Evolutionary conservation across 805 yeast genomes (phyloP), one percentile per base, ranked within the genome.

Genomic region (Candida fluviatilis): DNA sequence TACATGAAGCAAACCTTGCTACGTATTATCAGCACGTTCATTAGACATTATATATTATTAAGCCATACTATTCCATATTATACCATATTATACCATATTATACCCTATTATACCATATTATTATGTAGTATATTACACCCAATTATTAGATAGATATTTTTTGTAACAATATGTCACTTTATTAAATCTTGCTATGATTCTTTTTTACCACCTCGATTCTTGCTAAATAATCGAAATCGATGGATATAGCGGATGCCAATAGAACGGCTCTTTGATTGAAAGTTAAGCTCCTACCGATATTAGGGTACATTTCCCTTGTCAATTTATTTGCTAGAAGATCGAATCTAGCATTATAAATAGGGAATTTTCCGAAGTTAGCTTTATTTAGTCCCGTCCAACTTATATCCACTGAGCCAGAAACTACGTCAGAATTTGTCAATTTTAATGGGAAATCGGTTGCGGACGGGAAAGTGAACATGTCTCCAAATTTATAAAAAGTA

Each of bases 191-290:
- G n/a, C n/a, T n/a, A n/a, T n/a, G n/a, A 5, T 6, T 26, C 13
- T 26, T 26, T 13, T 12, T 26, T 13, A 26, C 7, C 6, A 26
- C 29, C n/a, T 26, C 35, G 5, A 16, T 18, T 57, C 98, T 75
- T n/a, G 96, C 86, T 60, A 93, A 93, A 63, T 89, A 93, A 62
- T 93, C 99, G 60, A 88, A 93, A 60, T 93, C 99, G 43, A 93
- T 83, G 41, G 95, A 83, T 1, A 93, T 82, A 0, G 97, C 95
- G 42, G 84, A 84, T 0, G 88, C 95, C 39, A 93, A 68, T 57
- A 93, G 53, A 1, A 90, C 79, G 0, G 96, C 96, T 47, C 95
- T 75, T 59, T 93, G 85, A 55, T 84, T 93, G 31, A 88, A 62
- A 31, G 17, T 15, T 15, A 31, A 7, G 12, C 16, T 11, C 11